Conservation (phyloP, 1,284 basidiomycete genomes). For the Ustilago lituana region DNA sequence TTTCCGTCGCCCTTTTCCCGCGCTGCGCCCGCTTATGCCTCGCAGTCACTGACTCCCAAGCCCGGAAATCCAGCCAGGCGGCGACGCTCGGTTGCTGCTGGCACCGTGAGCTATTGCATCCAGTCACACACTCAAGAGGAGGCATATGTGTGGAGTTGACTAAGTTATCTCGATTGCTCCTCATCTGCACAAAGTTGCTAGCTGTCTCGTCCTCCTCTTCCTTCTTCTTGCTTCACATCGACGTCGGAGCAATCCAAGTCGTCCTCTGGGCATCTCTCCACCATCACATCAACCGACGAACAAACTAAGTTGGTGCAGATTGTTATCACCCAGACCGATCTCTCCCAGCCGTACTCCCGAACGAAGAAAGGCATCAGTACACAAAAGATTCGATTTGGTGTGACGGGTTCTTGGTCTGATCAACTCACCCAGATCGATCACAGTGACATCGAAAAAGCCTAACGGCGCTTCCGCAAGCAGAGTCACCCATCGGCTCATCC, state of each 20-base stretch:
- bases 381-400: neutral
- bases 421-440: conserved; percentile 8
- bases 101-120: too few relatives aligned
- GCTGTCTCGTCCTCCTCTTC: neutral
- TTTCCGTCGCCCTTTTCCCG: too few relatives aligned
- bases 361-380: neutral
- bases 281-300: too few relatives aligned
- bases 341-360: too few relatives aligned
- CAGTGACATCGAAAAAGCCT: too few relatives aligned
- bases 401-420: conserved; percentile 1
- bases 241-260: conserved; percentile 16
- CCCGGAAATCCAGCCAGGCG: neutral
- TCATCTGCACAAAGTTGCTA: neutral
- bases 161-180: neutral
- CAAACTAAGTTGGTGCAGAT: too few relatives aligned
- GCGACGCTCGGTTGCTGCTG: conserved; percentile 6
- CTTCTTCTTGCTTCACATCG: conserved; percentile 11
- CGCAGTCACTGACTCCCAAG: too few relatives aligned
- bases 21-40: neutral
- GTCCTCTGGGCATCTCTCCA: neutral
- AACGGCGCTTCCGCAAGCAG: too few relatives aligned
- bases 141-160: conserved; percentile 11
- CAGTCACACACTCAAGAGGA: conserved; percentile 7
- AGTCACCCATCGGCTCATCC: too few relatives aligned
- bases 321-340: too few relatives aligned